A percentile compares a stretch with the other conserved stretches of the same genome.
Evolutionary conservation across 805 yeast genomes (phyloP).

Genomic region (Naumovozyma castellii): DNA sequence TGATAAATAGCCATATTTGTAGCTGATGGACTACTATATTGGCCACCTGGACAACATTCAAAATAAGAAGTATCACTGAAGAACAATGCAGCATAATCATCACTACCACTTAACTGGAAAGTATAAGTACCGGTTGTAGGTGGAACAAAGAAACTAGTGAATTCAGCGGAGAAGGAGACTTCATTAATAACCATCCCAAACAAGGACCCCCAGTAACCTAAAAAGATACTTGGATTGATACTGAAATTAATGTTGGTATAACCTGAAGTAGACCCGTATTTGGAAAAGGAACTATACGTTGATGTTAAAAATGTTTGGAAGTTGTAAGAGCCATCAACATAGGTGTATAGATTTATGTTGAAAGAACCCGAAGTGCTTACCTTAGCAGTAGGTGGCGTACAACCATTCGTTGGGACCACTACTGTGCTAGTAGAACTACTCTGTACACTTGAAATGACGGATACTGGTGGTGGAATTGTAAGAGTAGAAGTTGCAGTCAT

Average conservation of each 20-base stretch:
- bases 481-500: too few species aligned
- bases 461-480: too few species aligned
- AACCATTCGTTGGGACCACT: neutral
- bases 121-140: slow-evolving; percentile 25
- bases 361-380: neutral
- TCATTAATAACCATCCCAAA: slow-evolving; percentile 3
- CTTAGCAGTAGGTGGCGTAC: neutral
- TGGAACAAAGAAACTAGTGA: slow-evolving; percentile 27
- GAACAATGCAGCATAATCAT: slow-evolving; percentile 27
- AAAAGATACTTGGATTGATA: too few species aligned
- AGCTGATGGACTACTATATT: neutral
- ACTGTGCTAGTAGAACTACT: too few species aligned
- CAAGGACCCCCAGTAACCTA: too few species aligned
- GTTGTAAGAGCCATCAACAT: too few species aligned
- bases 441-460: too few species aligned
- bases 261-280: too few species aligned
- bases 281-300: too few species aligned
- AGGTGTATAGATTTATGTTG: too few species aligned
- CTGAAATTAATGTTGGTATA: too few species aligned
- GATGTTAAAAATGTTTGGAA: too few species aligned
- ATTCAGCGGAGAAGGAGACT: slow-evolving; percentile 20
- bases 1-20: neutral
- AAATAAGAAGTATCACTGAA: slow-evolving; percentile 28
- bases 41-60: slow-evolving; percentile 20
- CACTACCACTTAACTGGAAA: slow-evolving; percentile 18